Evolutionary conservation across 345 rosid species (phyloP).

Genomic region (Salix exigua): DNA sequence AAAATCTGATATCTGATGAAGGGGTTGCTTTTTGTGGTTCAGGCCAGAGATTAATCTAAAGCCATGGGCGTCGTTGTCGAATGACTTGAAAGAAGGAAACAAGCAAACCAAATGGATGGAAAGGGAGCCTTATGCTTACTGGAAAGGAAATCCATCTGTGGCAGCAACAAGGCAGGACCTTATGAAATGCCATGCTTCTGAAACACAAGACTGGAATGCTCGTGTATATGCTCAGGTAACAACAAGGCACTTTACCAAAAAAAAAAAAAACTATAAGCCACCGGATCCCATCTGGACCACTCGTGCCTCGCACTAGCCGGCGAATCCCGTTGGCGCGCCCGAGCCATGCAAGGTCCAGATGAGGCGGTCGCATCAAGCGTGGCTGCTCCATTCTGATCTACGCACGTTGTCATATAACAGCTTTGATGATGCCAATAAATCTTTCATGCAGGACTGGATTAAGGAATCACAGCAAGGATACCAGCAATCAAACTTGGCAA

Average conservation of each 20-base stretch:
- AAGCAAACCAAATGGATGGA: conserved; percentile 23
- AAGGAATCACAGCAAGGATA: conserved; percentile 60
- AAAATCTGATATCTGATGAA: no score
- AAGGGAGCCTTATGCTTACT: conserved; percentile 36
- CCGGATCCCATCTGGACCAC: background rate
- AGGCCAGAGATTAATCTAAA: conserved; percentile 36
- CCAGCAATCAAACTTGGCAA: conserved; percentile 68
- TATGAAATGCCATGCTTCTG: conserved; percentile 24
- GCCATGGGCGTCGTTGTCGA: conserved; percentile 30
- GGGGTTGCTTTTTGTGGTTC: background rate
- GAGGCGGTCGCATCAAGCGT: no score
- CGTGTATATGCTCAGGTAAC: conserved; percentile 19
- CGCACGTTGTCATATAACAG: background rate
- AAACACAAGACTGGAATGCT: conserved; percentile 33
- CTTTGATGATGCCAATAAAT: background rate
- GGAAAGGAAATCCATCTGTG: conserved; percentile 40
- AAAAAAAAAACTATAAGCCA: no score
- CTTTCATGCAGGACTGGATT: conserved; percentile 60
- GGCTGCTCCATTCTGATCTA: no score
- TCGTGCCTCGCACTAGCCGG: no score
- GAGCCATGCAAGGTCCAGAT: no score
- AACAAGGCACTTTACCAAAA: no score
- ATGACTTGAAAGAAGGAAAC: conserved; percentile 25
- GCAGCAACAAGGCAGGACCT: conserved; percentile 28
- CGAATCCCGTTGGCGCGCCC: no score